Evolutionary conservation across 371 early-diverging fungal species (phyloP).

Genomic region (Mucor irregularis): DNA sequence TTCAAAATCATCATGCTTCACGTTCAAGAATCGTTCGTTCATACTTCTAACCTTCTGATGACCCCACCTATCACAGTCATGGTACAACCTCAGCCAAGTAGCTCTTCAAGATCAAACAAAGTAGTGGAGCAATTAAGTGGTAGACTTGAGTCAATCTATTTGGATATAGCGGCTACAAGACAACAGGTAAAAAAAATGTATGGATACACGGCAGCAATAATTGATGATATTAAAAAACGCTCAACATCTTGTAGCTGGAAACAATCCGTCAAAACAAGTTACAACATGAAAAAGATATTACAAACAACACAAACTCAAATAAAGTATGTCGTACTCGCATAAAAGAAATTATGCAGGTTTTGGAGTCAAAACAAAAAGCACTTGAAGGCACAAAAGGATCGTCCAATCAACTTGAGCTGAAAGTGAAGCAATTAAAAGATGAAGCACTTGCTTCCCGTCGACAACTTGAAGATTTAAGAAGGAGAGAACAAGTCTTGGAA

Average conservation of each 20-base stretch:
- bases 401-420: conserved; percentile 35
- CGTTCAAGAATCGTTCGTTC: conserved; percentile 29
- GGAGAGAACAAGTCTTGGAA: conserved; percentile 39
- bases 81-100: conserved; percentile 35
- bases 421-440: conserved; percentile 45
- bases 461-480: conserved; percentile 41
- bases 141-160: conserved; percentile 29
- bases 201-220: neutral
- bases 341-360: conserved; percentile 37
- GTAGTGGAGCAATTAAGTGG: conserved; percentile 41
- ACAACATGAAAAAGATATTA: conserved; percentile 29
- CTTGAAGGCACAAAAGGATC: conserved; percentile 40
- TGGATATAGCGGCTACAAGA: conserved; percentile 28
- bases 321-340: conserved; percentile 30
- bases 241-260: conserved; percentile 40
- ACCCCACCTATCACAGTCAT: conserved; percentile 22
- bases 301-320: conserved; percentile 35
- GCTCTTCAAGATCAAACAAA: conserved; percentile 35
- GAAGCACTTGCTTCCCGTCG: conserved; percentile 46
- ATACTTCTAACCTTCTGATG: conserved; percentile 21
- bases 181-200: conserved; percentile 28
- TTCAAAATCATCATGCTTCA: conserved; percentile 17
- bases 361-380: conserved; percentile 45
- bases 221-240: neutral
- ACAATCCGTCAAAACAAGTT: conserved; percentile 27